These are phyloP conservation scores for Lipomyces sp. DNA, from an alignment of 805 yeast genomes.

Conservation along the genomic window DNA sequence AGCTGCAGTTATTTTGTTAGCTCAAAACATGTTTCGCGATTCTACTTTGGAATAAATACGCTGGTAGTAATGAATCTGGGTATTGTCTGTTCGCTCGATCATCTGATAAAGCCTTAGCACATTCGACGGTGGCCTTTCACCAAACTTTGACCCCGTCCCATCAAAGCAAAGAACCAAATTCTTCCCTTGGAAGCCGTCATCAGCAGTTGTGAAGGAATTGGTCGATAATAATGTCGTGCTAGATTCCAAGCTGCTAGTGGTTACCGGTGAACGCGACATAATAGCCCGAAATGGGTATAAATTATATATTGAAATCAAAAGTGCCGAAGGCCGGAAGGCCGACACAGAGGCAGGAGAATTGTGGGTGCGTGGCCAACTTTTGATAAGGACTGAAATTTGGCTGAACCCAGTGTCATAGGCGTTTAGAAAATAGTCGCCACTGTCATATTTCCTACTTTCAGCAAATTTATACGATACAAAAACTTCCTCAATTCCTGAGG, in stretches of 20 bases:
- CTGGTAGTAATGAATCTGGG: slow-evolving; percentile 27
- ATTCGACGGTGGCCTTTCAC: slow-evolving; percentile 25
- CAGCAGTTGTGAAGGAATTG: background rate
- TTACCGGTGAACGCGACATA: background rate
- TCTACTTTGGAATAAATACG: slow-evolving; percentile 14
- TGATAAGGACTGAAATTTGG: no score
- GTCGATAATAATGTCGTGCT: background rate
- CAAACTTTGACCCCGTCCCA: slow-evolving; percentile 30
- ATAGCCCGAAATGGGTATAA: background rate
- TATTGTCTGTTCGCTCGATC: slow-evolving; percentile 15
- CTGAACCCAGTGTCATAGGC: no score
- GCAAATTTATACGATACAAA: background rate
- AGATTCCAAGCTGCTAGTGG: background rate
- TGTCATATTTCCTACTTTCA: background rate
- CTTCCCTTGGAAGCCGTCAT: slow-evolving; percentile 8
- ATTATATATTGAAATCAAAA: no score
- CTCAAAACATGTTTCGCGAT: background rate
- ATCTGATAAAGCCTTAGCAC: slow-evolving; percentile 25
- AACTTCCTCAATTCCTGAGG: no score
- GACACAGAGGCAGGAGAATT: background rate
- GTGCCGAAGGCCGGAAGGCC: background rate
- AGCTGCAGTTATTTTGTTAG: slow-evolving; percentile 43
- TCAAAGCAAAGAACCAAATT: slow-evolving; percentile 29
- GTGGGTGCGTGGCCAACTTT: no score
- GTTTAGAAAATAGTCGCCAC: background rate